phyloP scores from a whole-genome alignment of 1,139 yeast species.

The Sugiyamaella grinbergsii region DNA sequence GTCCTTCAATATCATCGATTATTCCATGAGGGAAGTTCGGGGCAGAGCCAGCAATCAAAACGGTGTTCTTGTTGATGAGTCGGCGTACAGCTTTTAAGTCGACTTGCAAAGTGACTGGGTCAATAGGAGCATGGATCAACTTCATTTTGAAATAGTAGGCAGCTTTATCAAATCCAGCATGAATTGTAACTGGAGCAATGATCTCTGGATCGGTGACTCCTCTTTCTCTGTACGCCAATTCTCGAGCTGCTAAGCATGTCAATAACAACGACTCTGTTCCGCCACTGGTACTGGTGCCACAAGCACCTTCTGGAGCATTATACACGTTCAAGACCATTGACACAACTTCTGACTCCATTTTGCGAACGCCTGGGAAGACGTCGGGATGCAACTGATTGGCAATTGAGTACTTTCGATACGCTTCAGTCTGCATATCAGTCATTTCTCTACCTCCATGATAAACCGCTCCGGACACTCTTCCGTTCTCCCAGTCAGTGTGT shows the following conservation, averaged over 20 bases:
- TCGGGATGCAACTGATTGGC: slow-evolving; percentile 97
- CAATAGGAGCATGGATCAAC: slow-evolving; percentile 76
- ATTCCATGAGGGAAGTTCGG: slow-evolving; percentile 98
- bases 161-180: slow-evolving; percentile 96
- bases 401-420: slow-evolving; percentile 75
- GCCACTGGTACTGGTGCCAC: slow-evolving; percentile 95
- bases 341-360: slow-evolving; percentile 95
- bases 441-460: slow-evolving; percentile 89
- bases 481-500: slow-evolving; percentile 79
- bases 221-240: slow-evolving; percentile 60
- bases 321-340: slow-evolving; percentile 82
- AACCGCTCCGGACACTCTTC: slow-evolving; percentile 91
- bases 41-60: slow-evolving; percentile 85
- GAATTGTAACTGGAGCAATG: slow-evolving; percentile 84
- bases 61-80: slow-evolving; percentile 75
- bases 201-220: slow-evolving; percentile 81
- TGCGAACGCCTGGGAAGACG: slow-evolving; percentile 93
- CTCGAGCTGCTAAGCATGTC: slow-evolving; percentile 81
- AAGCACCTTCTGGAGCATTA: slow-evolving; percentile 67
- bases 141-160: slow-evolving; percentile 87
- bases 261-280: slow-evolving; percentile 91
- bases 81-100: slow-evolving; percentile 62
- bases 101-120: slow-evolving; percentile 67
- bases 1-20: slow-evolving; percentile 78
- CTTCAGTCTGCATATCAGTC: slow-evolving; percentile 69